phyloP scores from a whole-genome alignment of 2,329 filamentous ascomycete genomes.

The Dichotomopilus funicola region DNA sequence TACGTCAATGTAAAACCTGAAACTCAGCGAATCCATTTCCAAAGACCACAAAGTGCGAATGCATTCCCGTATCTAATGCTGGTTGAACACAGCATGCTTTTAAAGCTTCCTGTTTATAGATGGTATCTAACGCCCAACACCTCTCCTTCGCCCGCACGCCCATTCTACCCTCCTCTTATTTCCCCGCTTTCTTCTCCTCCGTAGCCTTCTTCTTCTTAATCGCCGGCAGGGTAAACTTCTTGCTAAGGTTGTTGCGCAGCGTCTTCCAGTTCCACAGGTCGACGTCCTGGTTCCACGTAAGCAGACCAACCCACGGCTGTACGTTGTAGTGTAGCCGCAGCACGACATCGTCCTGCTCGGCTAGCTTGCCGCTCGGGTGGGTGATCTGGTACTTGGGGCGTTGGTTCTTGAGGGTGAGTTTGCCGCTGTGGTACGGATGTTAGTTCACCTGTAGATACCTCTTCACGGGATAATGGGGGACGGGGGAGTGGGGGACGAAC shows the following conservation, averaged over 20 bases:
- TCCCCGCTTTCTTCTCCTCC: constrained; percentile 27
- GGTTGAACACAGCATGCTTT: no score
- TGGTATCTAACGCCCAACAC: no score
- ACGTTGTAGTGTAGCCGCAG: constrained; percentile 90
- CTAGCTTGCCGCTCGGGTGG: constrained; percentile 74
- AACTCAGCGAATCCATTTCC: no score
- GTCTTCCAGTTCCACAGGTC: constrained; percentile 58
- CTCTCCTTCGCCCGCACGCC: no score
- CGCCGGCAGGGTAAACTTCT: constrained; percentile 57
- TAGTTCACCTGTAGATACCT: not conserved
- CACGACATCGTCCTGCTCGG: constrained; percentile 64
- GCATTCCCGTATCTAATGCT: no score
- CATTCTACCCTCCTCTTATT: no score
- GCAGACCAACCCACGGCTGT: constrained; percentile 87
- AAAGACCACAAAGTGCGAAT: no score
- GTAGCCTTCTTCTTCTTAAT: constrained; percentile 52
- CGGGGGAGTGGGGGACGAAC: constrained; percentile 30
- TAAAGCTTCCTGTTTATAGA: no score
- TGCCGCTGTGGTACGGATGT: constrained; percentile 45
- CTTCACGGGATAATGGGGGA: no score
- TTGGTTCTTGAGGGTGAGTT: constrained; percentile 73
- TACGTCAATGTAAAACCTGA: no score
- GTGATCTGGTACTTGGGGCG: constrained; percentile 97
- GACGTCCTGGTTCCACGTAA: constrained; percentile 68
- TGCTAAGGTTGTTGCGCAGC: constrained; percentile 58